These are phyloP conservation scores for Aspergillus conjunctus DNA, from an alignment of 495 filamentous ascomycete species.

Conservation along the genomic window DNA sequence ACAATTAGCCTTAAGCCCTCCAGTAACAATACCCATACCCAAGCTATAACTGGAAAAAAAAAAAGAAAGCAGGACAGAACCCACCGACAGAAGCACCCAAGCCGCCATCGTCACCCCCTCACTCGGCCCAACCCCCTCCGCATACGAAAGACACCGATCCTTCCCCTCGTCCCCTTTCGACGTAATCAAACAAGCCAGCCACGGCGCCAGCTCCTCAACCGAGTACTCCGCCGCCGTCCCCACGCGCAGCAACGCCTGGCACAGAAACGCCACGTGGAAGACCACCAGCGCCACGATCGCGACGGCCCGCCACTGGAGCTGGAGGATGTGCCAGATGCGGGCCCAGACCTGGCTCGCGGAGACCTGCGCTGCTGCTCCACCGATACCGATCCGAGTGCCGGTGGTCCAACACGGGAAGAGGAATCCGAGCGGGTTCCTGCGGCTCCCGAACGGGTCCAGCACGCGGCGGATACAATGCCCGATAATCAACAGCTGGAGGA, in stretches of 20 bases:
- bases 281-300: background rate
- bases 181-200: background rate
- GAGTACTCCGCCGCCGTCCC: background rate
- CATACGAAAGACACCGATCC: background rate
- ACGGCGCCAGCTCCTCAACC: background rate
- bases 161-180: background rate
- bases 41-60: background rate
- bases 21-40: too few relatives aligned
- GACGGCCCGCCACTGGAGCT: background rate
- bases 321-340: background rate
- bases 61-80: background rate
- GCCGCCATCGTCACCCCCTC: background rate
- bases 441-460: constrained; percentile 3
- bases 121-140: background rate
- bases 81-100: background rate
- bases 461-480: background rate
- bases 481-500: background rate
- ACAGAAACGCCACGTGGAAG: constrained; percentile 1
- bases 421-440: background rate
- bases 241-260: background rate
- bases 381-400: too few relatives aligned
- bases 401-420: background rate
- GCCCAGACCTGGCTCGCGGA: background rate
- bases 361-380: too few relatives aligned
- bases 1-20: too few relatives aligned